phyloP scores from a whole-genome alignment of 768 basidiomycete genomes.

The Sporobolomyces pararoseus region DNA sequence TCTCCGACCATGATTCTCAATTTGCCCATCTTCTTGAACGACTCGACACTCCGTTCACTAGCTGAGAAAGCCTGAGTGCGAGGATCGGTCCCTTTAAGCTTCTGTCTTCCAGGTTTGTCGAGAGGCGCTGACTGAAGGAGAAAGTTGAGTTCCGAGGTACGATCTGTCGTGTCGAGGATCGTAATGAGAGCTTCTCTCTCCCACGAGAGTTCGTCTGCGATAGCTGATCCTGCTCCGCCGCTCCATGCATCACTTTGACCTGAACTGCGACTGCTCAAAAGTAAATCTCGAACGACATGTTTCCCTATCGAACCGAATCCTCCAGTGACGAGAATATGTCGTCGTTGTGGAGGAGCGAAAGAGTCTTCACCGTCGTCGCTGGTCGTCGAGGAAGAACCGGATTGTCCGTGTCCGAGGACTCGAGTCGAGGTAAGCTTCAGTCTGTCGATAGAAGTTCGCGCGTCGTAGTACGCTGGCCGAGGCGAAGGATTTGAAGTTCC shows the following conservation, averaged over 20 bases:
- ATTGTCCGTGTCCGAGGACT: slow-evolving; percentile 35
- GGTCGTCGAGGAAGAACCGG: slow-evolving; percentile 4
- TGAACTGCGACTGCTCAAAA: slow-evolving; percentile 23
- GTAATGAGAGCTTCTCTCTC: slow-evolving; percentile 41
- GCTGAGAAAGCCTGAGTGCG: slow-evolving; percentile 38
- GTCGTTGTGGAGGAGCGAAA: slow-evolving; percentile 12
- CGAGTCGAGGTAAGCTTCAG: slow-evolving; percentile 42
- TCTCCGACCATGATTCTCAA: slow-evolving; percentile 40
- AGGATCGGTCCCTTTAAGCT: slow-evolving; percentile 40
- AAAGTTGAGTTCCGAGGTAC: slow-evolving; percentile 40
- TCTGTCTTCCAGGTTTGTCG: slow-evolving; percentile 35
- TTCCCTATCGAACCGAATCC: slow-evolving; percentile 43
- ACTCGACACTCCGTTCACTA: slow-evolving; percentile 34
- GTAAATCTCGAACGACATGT: slow-evolving; percentile 43
- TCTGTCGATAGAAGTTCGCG: slow-evolving; percentile 41
- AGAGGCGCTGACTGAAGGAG: slow-evolving; percentile 40
- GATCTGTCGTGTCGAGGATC: slow-evolving; percentile 40
- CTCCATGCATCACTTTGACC: slow-evolving; percentile 9
- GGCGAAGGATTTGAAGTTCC: slow-evolving; percentile 35
- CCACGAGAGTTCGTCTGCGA: slow-evolving; percentile 25
- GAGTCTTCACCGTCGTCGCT: slow-evolving; percentile 7
- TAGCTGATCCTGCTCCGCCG: background rate
- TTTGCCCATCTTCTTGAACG: slow-evolving; percentile 32
- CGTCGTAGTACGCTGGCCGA: slow-evolving; percentile 38
- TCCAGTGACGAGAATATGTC: slow-evolving; percentile 45